Evolutionary conservation across 306 rosid genomes (phyloP).

Genomic region (apple (Malus domestica)): ASM211411v1 NC_041795.1:36191001-36191500

Average conservation of each 20-base stretch:
- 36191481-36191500: background rate
- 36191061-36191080: conserved; percentile 9
- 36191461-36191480: background rate
- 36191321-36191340: conserved; percentile 93
- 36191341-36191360: conserved; percentile 95
- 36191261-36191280: background rate
- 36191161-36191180: conserved; percentile 27
- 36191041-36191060: background rate
- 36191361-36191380: conserved; percentile 94
- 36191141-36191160: conserved; percentile 97
- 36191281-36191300: conserved; percentile 79
- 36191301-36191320: conserved; percentile 91
- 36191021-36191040: conserved; percentile 5
- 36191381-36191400: conserved; percentile 84
- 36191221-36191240: background rate
- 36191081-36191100: conserved; percentile 97
- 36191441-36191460: background rate
- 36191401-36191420: conserved; percentile 41
- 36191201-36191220: background rate
- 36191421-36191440: conserved; percentile 8
- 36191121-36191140: conserved; percentile 96
- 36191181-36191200: background rate
- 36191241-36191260: background rate
- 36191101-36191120: conserved; percentile 96
- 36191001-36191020: conserved; percentile 33